Evolutionary conservation across 202 grass and related monocot species (phyloP).

Genomic region (Setaria italica): DNA sequence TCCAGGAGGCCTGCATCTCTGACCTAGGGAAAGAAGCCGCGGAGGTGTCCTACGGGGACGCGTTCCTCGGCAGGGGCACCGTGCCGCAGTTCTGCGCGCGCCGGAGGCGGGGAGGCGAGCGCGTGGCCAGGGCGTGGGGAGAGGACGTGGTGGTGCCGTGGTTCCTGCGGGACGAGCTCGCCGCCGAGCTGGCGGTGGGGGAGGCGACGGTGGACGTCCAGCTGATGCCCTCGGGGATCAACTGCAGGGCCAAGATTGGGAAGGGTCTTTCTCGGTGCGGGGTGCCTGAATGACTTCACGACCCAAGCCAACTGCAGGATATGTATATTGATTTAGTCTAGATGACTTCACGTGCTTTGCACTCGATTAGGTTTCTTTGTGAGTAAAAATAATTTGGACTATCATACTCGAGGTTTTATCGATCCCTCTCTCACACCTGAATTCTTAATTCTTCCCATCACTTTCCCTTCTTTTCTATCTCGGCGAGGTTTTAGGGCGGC

Average conservation of each 20-base stretch:
- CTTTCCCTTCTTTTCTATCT: no score
- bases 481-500: no score
- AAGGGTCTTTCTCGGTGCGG: background rate
- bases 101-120: background rate
- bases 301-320: no score
- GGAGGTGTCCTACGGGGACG: constrained; percentile 30
- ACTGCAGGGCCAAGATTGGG: constrained; percentile 21
- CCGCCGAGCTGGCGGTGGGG: constrained; percentile 1
- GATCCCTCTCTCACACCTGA: no score
- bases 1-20: background rate
- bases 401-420: no score
- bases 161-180: constrained; percentile 24
- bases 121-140: background rate
- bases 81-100: constrained; percentile 6
- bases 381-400: no score
- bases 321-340: no score
- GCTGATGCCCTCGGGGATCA: background rate
- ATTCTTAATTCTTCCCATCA: no score
- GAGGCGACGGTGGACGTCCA: constrained; percentile 6
- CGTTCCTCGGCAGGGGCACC: constrained; percentile 34
- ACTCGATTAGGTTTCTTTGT: no score
- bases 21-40: background rate
- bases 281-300: no score
- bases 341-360: no score
- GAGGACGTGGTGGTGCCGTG: constrained; percentile 6